Evolutionary conservation across 225 moss, liverwort and hornwort genomes (phyloP).

Genomic region (Physcomitrium patens): DNA sequence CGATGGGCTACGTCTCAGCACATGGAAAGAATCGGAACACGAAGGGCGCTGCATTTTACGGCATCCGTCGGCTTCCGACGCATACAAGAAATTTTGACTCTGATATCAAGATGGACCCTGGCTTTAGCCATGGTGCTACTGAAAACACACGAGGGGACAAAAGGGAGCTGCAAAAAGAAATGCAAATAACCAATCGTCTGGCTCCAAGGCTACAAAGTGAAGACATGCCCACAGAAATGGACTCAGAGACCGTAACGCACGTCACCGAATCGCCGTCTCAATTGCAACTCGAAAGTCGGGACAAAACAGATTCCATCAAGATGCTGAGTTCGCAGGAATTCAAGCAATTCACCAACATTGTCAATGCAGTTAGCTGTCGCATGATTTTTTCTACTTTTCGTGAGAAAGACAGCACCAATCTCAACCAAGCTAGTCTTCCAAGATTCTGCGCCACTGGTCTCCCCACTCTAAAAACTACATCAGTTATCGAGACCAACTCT

Average conservation of each 20-base stretch:
- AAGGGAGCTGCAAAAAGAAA: not conserved
- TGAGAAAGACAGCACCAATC: not conserved
- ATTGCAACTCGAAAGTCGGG: not conserved
- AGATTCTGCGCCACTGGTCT: not conserved
- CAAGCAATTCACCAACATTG: constrained; percentile 18
- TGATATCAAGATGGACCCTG: not conserved
- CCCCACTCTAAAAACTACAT: not conserved
- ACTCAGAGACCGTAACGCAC: not conserved
- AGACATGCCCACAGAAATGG: constrained; percentile 18
- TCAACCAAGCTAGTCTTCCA: not conserved
- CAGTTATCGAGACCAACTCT: too few relatives aligned
- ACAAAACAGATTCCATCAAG: not conserved
- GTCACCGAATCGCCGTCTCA: too few relatives aligned
- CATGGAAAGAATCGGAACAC: not conserved
- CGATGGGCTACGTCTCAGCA: not conserved
- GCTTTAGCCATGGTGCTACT: not conserved
- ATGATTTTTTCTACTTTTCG: not conserved
- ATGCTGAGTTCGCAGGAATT: not conserved
- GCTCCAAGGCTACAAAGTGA: too few relatives aligned
- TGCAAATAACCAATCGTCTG: not conserved
- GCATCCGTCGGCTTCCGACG: not conserved
- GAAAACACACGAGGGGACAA: constrained; percentile 12
- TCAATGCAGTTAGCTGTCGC: not conserved
- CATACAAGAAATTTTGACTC: not conserved
- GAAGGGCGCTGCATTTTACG: not conserved